These are phyloP conservation scores for Coemansia sp. DNA, from an alignment of 192 early-diverging fungal genomes.

Conservation along the genomic window DNA sequence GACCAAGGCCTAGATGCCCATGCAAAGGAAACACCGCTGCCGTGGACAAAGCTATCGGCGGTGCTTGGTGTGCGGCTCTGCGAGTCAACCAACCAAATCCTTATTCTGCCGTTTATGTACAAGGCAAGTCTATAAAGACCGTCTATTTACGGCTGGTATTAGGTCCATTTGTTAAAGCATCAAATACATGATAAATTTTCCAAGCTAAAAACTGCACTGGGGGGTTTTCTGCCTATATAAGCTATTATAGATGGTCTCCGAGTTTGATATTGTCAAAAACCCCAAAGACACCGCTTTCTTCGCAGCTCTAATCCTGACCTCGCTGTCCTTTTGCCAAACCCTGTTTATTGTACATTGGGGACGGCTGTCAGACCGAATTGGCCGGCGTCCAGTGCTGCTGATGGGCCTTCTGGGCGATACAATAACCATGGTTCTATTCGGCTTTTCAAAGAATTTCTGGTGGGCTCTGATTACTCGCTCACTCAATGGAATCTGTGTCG, in stretches of 20 bases:
- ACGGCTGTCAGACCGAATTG: constrained; percentile 19
- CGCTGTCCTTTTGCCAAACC: not conserved
- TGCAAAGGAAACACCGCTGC: constrained; percentile 32
- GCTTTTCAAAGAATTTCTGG: constrained; percentile 56
- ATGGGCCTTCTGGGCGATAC: constrained; percentile 75
- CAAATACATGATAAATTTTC: no score
- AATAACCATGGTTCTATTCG: constrained; percentile 69
- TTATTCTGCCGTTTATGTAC: constrained; percentile 77
- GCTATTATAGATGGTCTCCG: constrained; percentile 57
- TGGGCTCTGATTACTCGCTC: constrained; percentile 63
- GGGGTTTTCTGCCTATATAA: no score
- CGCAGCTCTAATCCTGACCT: not conserved
- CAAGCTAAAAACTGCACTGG: no score
- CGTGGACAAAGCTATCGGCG: constrained; percentile 25
- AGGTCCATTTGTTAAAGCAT: no score
- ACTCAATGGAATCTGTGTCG: constrained; percentile 70
- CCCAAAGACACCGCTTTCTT: constrained; percentile 71
- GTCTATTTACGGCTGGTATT: no score
- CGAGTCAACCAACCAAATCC: constrained; percentile 69
- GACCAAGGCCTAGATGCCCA: not conserved
- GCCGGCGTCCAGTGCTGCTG: constrained; percentile 76
- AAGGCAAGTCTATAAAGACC: constrained; percentile 36
- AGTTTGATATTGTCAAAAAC: constrained; percentile 65
- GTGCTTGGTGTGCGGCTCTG: constrained; percentile 41
- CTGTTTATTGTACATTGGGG: not conserved